These are phyloP conservation scores for Boletus subcaerulescens DNA, from an alignment of 768 basidiomycete genomes.

Conservation along the genomic window DNA sequence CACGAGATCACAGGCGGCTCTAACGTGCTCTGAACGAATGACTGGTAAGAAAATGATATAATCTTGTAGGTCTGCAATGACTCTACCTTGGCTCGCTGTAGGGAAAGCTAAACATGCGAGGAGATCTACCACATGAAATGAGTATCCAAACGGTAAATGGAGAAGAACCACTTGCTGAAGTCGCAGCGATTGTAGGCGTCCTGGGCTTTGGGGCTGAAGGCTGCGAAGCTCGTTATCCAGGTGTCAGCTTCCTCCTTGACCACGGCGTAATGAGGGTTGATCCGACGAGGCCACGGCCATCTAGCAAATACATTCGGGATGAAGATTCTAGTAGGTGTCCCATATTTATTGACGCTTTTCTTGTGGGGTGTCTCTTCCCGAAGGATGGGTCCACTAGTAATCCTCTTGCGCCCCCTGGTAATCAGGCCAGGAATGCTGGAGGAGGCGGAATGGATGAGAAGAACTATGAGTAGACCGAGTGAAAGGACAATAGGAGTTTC, in stretches of 20 bases:
- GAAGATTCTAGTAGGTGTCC: conserved; percentile 2
- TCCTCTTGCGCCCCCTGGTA: background rate
- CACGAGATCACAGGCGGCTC: conserved; percentile 49
- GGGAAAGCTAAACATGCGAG: conserved; percentile 10
- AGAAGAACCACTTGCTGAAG: background rate
- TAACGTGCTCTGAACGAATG: conserved; percentile 14
- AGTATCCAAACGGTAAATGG: background rate
- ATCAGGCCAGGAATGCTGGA: background rate
- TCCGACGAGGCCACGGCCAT: conserved; percentile 16
- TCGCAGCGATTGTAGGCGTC: conserved; percentile 10
- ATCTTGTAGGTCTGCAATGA: background rate
- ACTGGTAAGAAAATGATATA: background rate
- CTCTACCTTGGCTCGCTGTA: conserved; percentile 8
- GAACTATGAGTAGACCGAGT: background rate
- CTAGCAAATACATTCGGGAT: conserved; percentile 8
- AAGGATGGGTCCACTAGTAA: background rate
- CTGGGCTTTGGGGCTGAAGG: conserved; percentile 12
- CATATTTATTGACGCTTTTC: background rate
- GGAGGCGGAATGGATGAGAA: background rate
- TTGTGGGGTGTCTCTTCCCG: background rate
- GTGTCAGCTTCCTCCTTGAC: conserved; percentile 3
- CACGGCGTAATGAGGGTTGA: background rate
- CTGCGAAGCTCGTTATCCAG: conserved; percentile 7
- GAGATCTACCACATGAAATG: conserved; percentile 2
- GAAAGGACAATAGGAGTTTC: background rate